Conservation (phyloP, 1,139 yeast genomes). For the Debaryomyces sp. region DNA sequence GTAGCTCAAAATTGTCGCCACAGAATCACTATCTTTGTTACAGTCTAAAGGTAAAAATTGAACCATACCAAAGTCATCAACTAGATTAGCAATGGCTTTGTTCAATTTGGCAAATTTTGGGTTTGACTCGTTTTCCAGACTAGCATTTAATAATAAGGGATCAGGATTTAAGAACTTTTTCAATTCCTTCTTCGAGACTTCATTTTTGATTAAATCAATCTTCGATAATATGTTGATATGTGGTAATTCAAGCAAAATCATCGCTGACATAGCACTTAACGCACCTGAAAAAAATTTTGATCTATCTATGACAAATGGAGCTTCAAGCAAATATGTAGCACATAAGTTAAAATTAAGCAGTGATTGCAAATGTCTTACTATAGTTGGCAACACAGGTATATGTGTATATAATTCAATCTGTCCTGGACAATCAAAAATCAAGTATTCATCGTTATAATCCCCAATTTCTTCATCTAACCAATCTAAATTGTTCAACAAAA, state of each 20-base stretch:
- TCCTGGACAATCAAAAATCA: slow-evolving; percentile 97
- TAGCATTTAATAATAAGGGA: slow-evolving; percentile 60
- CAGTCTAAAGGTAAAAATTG: slow-evolving; percentile 92
- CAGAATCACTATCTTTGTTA: slow-evolving; percentile 66
- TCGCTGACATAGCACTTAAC: slow-evolving; percentile 95
- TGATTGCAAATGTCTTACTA: slow-evolving; percentile 79
- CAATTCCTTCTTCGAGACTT: slow-evolving; percentile 70
- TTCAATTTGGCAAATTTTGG: slow-evolving; percentile 78
- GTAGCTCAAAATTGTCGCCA: slow-evolving; percentile 82
- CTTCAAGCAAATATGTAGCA: slow-evolving; percentile 90
- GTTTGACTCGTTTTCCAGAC: slow-evolving; percentile 49
- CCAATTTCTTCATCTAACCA: slow-evolving; percentile 98
- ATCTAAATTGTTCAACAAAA: slow-evolving; percentile 80
- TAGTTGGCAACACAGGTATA: slow-evolving; percentile 87
- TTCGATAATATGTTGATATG: slow-evolving; percentile 89
- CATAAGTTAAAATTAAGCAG: slow-evolving; percentile 83
- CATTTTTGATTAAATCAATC: slow-evolving; percentile 79
- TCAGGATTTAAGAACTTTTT: slow-evolving; percentile 91
- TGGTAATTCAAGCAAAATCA: slow-evolving; percentile 92
- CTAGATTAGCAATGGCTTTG: slow-evolving; percentile 80
- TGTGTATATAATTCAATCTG: slow-evolving; percentile 96
- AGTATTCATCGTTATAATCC: slow-evolving; percentile 88
- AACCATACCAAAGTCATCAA: slow-evolving; percentile 98
- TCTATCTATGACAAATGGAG: slow-evolving; percentile 88
- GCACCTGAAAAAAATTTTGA: slow-evolving; percentile 96